phyloP scores from a whole-genome alignment of 192 early-diverging fungal genomes.

The Fimicolochytrium jonesii region DNA sequence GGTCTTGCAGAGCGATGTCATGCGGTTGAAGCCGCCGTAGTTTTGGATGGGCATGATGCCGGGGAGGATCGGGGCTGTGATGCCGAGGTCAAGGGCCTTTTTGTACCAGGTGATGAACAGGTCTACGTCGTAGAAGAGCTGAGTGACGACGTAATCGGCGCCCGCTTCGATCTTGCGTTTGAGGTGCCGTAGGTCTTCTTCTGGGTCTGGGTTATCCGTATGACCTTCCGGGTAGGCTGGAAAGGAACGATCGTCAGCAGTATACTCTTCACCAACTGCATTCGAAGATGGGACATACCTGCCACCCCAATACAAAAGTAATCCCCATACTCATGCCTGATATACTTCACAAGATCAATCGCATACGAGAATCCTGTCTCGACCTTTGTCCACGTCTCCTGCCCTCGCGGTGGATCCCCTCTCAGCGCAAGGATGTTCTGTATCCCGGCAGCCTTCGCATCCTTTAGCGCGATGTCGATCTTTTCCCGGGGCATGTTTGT shows the following conservation, averaged over 20 bases:
- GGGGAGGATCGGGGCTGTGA: slow-evolving; percentile 72
- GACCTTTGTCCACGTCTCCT: slow-evolving; percentile 71
- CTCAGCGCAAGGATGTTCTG: slow-evolving; percentile 96
- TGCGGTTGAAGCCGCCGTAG: slow-evolving; percentile 88
- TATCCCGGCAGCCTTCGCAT: slow-evolving; percentile 87
- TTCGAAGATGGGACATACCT: slow-evolving; percentile 34
- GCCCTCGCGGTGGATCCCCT: slow-evolving; percentile 87
- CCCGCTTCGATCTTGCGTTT: slow-evolving; percentile 89
- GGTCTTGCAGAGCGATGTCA: slow-evolving; percentile 84
- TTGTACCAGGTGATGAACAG: slow-evolving; percentile 78
- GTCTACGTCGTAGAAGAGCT: slow-evolving; percentile 93
- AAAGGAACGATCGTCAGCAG: background rate
- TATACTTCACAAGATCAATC: slow-evolving; percentile 84
- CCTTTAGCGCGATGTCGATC: slow-evolving; percentile 77
- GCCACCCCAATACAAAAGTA: slow-evolving; percentile 97
- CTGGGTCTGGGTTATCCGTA: slow-evolving; percentile 65
- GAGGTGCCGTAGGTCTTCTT: slow-evolving; percentile 74
- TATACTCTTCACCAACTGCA: background rate
- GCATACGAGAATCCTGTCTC: slow-evolving; percentile 89
- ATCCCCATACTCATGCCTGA: slow-evolving; percentile 82
- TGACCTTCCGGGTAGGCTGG: slow-evolving; percentile 88
- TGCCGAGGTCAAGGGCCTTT: slow-evolving; percentile 67
- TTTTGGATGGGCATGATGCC: slow-evolving; percentile 97
- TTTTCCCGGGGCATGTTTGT: slow-evolving; percentile 92
- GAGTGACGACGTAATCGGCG: slow-evolving; percentile 90